phyloP scores from a whole-genome alignment of 177 flowering plant species.

The Telopea speciosissima region DNA sequence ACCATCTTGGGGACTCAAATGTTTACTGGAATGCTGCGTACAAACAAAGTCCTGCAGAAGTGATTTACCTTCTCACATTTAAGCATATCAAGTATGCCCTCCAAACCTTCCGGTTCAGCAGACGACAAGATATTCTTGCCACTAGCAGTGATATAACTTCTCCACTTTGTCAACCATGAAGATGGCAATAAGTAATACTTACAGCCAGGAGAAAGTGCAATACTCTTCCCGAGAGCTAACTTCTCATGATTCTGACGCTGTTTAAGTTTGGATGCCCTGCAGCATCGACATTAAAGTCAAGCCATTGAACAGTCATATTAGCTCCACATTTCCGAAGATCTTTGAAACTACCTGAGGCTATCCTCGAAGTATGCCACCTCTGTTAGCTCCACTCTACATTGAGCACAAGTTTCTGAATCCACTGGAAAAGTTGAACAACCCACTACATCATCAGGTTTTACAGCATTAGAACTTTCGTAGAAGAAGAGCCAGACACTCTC shows the following conservation, averaged over 20 bases:
- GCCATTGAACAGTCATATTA: not conserved
- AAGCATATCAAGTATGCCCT: conserved; percentile 42
- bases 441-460: conserved; percentile 59
- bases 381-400: conserved; percentile 52
- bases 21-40: not conserved
- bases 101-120: conserved; percentile 63
- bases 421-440: conserved; percentile 62
- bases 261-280: conserved; percentile 67
- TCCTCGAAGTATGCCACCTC: conserved; percentile 79
- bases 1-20: not conserved
- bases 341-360: conserved; percentile 47
- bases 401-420: conserved; percentile 54
- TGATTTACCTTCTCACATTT: conserved; percentile 62
- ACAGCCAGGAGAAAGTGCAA: conserved; percentile 46
- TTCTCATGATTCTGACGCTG: conserved; percentile 92
- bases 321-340: not conserved
- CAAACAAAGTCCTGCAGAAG: not conserved
- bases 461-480: conserved; percentile 50
- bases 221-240: conserved; percentile 53
- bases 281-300: conserved; percentile 27
- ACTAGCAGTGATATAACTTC: conserved; percentile 54
- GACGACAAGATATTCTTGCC: conserved; percentile 51
- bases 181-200: conserved; percentile 81
- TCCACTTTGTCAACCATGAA: conserved; percentile 83
- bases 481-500: conserved; percentile 80